Evolutionary conservation across 176 grass and related monocot species (phyloP).

Genomic region (Panicum miliaceum): DNA sequence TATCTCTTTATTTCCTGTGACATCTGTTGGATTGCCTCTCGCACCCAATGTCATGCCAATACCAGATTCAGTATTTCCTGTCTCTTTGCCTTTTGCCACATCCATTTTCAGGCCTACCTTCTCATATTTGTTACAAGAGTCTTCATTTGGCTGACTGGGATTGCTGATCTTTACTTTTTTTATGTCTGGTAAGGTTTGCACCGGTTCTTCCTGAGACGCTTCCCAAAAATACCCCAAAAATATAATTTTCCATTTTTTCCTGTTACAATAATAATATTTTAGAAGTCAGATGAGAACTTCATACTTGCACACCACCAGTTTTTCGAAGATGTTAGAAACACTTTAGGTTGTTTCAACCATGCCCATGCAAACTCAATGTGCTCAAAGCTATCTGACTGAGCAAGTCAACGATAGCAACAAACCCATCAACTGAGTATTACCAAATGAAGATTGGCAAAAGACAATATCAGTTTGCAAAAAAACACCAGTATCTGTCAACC

Average conservation of each 20-base stretch:
- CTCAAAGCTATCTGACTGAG: neutral
- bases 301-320: slow-evolving; percentile 10
- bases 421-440: neutral
- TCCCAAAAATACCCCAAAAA: slow-evolving; percentile 80
- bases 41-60: slow-evolving; percentile 50
- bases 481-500: neutral
- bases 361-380: neutral
- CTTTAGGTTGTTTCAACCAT: neutral
- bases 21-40: slow-evolving; percentile 48
- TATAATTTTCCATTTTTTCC: slow-evolving; percentile 58
- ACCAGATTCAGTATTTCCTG: slow-evolving; percentile 28
- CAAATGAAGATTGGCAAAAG: neutral
- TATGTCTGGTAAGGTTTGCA: slow-evolving; percentile 6
- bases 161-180: slow-evolving; percentile 30
- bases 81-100: slow-evolving; percentile 34
- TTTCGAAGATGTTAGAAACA: slow-evolving; percentile 25
- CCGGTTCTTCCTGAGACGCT: slow-evolving; percentile 33
- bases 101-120: slow-evolving; percentile 50
- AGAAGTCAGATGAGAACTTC: slow-evolving; percentile 34
- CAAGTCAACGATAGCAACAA: neutral
- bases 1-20: slow-evolving; percentile 37
- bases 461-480: neutral
- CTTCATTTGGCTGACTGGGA: neutral
- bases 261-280: slow-evolving; percentile 40
- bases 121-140: slow-evolving; percentile 35